A percentile compares a stretch with the other conserved stretches of the same genome.
These are phyloP conservation scores for Linum tenue DNA, from an alignment of 345 rosid species.

Conservation along the genomic window DNA sequence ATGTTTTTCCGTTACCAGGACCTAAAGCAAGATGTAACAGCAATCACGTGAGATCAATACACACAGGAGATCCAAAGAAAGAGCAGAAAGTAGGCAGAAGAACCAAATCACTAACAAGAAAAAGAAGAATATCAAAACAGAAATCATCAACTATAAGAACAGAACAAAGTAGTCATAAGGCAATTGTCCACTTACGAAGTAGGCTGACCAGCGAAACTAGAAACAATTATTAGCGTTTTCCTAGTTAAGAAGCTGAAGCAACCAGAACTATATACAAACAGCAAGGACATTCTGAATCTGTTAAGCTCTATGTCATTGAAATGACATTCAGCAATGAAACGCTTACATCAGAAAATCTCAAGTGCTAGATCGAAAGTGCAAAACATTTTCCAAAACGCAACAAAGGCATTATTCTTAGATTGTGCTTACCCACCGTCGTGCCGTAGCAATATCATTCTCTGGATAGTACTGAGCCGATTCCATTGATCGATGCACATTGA, in stretches of 20 bases:
- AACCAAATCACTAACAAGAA: too few relatives aligned
- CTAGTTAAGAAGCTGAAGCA: neutral
- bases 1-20: too few relatives aligned
- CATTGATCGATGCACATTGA: slow-evolving; percentile 70
- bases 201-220: neutral
- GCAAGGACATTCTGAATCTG: neutral
- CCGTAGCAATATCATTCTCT: slow-evolving; percentile 56
- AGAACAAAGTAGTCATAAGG: neutral
- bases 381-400: neutral
- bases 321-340: neutral
- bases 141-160: neutral
- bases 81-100: too few relatives aligned
- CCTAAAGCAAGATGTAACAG: too few relatives aligned
- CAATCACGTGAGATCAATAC: too few relatives aligned
- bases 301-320: neutral
- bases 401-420: slow-evolving; percentile 23
- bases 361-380: neutral
- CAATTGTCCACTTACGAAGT: neutral
- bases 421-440: slow-evolving; percentile 99
- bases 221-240: neutral
- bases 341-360: neutral
- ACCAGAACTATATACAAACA: neutral
- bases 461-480: slow-evolving; percentile 78
- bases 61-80: too few relatives aligned
- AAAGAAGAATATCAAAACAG: too few relatives aligned